Evolutionary conservation across 1,284 basidiomycete genomes (phyloP), one percentile per base, ranked within the genome.

Genomic region (Pseudozyma flocculosa): DNA sequence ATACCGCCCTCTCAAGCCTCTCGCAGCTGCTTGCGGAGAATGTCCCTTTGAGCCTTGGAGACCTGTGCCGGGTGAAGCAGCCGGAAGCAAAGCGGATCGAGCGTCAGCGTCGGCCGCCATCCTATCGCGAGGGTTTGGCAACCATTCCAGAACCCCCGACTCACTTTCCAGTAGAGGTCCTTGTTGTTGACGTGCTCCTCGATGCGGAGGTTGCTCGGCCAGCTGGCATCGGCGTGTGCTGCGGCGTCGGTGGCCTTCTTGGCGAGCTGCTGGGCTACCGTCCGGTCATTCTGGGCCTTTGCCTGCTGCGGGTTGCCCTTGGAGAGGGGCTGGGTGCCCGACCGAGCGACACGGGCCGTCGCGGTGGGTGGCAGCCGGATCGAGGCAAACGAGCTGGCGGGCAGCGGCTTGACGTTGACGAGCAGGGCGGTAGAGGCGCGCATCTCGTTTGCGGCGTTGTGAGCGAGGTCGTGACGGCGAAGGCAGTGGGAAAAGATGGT

Each of bases 91-190:
- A 7, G 26, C 7, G 26, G 5, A 29, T 29, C 26, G 11, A 29
- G 26, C 7, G 26, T n/a, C n/a, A n/a, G n/a, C n/a, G n/a, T n/a
- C n/a, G n/a, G n/a, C n/a, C n/a, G n/a, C n/a, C n/a, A n/a, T n/a
- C n/a, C n/a, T n/a, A n/a, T n/a, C n/a, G n/a, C n/a, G n/a, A n/a
- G n/a, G n/a, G n/a, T n/a, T n/a, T n/a, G n/a, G n/a, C n/a, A n/a
- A n/a, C n/a, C n/a, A n/a, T n/a, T n/a, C n/a, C n/a, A n/a, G n/a
- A 29, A 29, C 7, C 7, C 11, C 26, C 23, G 1, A 51, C 67
- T 54, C 48, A 66, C 67, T 54, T 69, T 69, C 67, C 67, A 69
- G 40, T 62, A 69, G 2, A 69, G 46, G 36, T 63, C 56, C 48
- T 45, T 61, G 29, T 61, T 63, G 54, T 29, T 54, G 45, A 69